Conservation (phyloP, 371 early-diverging fungal genomes). For the Haplosporangium sp. region DNA sequence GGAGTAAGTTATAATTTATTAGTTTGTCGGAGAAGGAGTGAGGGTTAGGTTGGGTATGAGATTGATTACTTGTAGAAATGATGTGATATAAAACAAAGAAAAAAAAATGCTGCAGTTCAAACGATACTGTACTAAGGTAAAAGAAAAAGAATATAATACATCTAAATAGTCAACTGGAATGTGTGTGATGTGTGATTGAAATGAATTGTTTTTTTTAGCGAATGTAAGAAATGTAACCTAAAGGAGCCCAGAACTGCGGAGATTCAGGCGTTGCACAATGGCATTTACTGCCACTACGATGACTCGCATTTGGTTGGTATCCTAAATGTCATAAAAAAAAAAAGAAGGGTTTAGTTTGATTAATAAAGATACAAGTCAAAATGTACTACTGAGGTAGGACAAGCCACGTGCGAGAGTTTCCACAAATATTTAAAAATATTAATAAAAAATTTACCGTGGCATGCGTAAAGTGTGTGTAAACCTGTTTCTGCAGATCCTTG, state of each 20-base stretch:
- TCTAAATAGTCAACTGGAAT: background rate
- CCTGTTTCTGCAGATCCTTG: slow-evolving; percentile 63
- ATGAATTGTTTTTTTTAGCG: background rate
- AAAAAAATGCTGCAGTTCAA: too few species aligned
- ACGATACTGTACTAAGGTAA: too few species aligned
- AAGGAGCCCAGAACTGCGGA: slow-evolving; percentile 58
- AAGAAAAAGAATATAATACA: background rate
- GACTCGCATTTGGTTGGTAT: slow-evolving; percentile 63
- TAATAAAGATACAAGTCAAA: background rate
- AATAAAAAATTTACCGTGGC: slow-evolving; percentile 54
- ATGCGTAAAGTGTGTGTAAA: slow-evolving; percentile 70
- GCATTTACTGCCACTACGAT: slow-evolving; percentile 61
- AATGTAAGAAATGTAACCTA: slow-evolving; percentile 9
- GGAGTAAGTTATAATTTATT: too few species aligned
- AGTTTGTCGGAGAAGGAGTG: too few species aligned
- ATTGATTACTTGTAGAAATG: too few species aligned
- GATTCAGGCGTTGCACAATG: slow-evolving; percentile 61
- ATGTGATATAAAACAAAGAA: too few species aligned
- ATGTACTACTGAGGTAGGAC: background rate
- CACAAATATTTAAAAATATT: background rate
- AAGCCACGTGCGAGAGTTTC: background rate
- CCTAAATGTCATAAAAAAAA: slow-evolving; percentile 27
- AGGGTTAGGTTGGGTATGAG: too few species aligned
- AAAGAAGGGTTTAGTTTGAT: background rate
- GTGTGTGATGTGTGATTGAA: background rate